Evolutionary conservation across 2,329 filamentous ascomycete species (phyloP), one percentile per base, ranked within the genome.

Genomic region (Epichloe coenophiala): DNA sequence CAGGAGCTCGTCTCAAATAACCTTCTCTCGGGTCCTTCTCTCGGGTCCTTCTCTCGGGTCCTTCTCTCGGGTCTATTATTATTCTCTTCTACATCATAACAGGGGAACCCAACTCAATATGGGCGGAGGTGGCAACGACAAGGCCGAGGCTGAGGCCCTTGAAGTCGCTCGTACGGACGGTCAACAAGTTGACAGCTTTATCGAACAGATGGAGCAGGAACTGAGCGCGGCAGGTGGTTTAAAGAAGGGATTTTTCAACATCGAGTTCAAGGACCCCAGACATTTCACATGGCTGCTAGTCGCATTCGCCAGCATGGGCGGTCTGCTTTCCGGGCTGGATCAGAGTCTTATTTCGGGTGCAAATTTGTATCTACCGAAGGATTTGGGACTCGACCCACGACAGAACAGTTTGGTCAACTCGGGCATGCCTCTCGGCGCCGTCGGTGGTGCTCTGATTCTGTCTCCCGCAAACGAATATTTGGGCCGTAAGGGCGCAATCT

Each of bases 291-390:
- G 75, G 70, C 66, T 84, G 15, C 72, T 86, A 13, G 81, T 85
- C 43, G 78, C 74, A 1, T 87, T 87, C 57, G 83, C 83, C n/a
- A 84, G 80, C 15, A 84, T 87, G 80, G 83, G 84, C 47, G 84
- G 84, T 61, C 68, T 88, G 21, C 75, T 87, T 0, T 85, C 81
- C 1, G 84, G 84, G 53, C 72, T 88, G 19, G 84, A 88, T 60
- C 84, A 88, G 65, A 84, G 79, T 44, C 70, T 87, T 51, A 88
- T 88, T 58, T 82, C 77, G 12, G 84, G 84, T 48, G 84, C 84
- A 47, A 83, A 84, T 59, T 69, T 87, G 4, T 83, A 77, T 61
- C 69, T 87, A 43, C 84, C 83, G 3, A 56, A 62, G 0, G 79
- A 80, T 43, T 68, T 87, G 1, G 60, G 68, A 23, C 71, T 87